Base-by-base conservation (phyloP, 2,329 filamentous ascomycete genomes). In the Arthroderma sp. region DNA sequence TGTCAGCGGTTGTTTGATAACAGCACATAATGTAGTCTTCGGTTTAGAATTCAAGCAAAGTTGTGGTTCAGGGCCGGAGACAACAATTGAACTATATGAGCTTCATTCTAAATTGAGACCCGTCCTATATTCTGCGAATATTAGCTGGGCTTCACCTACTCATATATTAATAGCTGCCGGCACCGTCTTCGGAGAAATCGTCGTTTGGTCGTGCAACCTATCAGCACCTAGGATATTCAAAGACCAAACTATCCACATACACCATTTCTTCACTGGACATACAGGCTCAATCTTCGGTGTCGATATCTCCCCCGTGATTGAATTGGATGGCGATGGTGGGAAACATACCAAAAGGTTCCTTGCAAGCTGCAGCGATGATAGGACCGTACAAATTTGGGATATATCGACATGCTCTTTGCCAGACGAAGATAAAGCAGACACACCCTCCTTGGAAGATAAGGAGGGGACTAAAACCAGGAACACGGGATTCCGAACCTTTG, bases 271-370 rank as follows among this genome's bases (percentile, higher is more conserved):
- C 54, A 69, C 70, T 6, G 78, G 77, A 0, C 91, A 98, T 56
- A 87, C 95, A 56, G 91, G 91, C 0, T 95, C 89, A 1, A 82
- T 98, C 29, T 98, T 95, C 53, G 88, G 86, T 1, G 83, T 98
- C 2, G 73, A 79, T 30, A 82, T 96, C 32, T 94, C 86, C 0
- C 66, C 73, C 1, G 57, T 66, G 52, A 61, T 81, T 15, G 49
- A 50, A 5, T 52, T 64, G 22, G 49, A 59, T 1, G 15, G 15
- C 15, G 15, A 22, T 22, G 60, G 65, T 9, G 53, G 49, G 10
- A 67, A 65, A 0, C 58, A 56, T 5, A 58, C 58, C 15, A 66
- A 68, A 28, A 72, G 83, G 42, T 61, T 94, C n/a, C 70, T 98
- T 31, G 84, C 82, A 9, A 95, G 85, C 55, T 98, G 91, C 60